Base-by-base conservation (phyloP, 2,329 filamentous ascomycete species). In the Biscogniauxia marginata region DNA sequence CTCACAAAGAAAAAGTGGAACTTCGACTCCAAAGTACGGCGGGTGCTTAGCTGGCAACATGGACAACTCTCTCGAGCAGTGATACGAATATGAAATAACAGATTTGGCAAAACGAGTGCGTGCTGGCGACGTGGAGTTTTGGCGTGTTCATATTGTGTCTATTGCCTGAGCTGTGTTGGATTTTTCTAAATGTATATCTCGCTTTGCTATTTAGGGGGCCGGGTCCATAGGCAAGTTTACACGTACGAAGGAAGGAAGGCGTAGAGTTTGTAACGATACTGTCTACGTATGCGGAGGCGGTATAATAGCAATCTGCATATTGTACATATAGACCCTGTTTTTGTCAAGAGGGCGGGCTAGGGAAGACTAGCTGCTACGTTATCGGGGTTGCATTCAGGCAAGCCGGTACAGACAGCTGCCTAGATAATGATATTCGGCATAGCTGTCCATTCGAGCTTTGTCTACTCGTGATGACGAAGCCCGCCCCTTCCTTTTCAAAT, bases 1-100 rank as follows among this genome's bases (percentile, higher is more conserved):
- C 82, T 52, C 95, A 99, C 72, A 84, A 87, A 65, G 85, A 90
- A 63, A 84, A 83, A 65, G 90, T 93, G 8, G 83, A 87, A 53
- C 55, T 49, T 39, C 52, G 62, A 23, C 43, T 64, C 20, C 34
- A 39, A 39, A 39, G 30, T 39, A 39, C 30, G 30, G 30, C 52
- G 50, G 44, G 23, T 20, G 34, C 57, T 56, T 61, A 57, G n/a
- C 23, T 21, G 24, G 25, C 46, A 55, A 52, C 19, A 39, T 18
- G 3, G 39, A 34, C 44, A 30, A 23, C 24, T 44, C 25, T 39
- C 39, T 39, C 6, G 13, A 39, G 30, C 9, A 39, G n/a, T 9
- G 30, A 39, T 11, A 16, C 30, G 11, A 39, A n/a, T 39, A 3
- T 9, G 30, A 39, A 9, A n/a, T 16, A 39, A 39, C 2, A 2